Evolutionary conservation across 2,329 filamentous ascomycete genomes (phyloP), one percentile per base, ranked within the genome.

Genomic region (Colletotrichum costaricense): DNA sequence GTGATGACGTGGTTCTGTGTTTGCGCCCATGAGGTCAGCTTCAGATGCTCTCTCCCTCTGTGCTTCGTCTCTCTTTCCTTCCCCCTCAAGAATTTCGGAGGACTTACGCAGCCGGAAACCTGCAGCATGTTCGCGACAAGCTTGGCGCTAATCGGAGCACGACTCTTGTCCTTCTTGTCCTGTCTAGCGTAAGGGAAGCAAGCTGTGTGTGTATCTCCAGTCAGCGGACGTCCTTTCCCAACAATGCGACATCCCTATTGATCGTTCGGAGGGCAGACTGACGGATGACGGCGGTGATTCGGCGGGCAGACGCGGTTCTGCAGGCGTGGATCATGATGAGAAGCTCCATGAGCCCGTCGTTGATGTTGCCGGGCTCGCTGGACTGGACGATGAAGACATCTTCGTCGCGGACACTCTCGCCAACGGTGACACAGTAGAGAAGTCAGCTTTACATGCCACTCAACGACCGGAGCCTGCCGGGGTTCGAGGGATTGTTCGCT

Each of bases 261-360:
- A 22, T 35, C 49, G 58, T 49, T 64, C 5, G 12, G 11, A 19
- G 30, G 24, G 22, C 19, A 8, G 8, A 73, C 71, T 57, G 22
- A 73, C 71, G 71, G 69, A 97, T 93, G 75, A 97, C 93, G 75
- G 94, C 94, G 28, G 94, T 97, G 83, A 97, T 96, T 75, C 94
- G 93, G 75, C 94, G 90, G 5, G 94, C 94, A 46, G 82, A 73
- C 52, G 84, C 84, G 22, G 83, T 85, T 60, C 81, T 83, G 87
- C 94, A 97, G 72, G 95, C 95, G 80, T 96, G 95, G 84, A 97
- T 95, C 91, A 97, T 96, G 84, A 97, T 97, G 73, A 97, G 88
- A 46, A 97, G 90, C 84, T 97, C 95, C 95, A 97, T 97, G 72
- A 97, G 89, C 67, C 94, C 94, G 82, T 97, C 94, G 85, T 97